Base-by-base conservation (phyloP, 2,329 filamentous ascomycete species). In the Sphaerulina populicola region DNA sequence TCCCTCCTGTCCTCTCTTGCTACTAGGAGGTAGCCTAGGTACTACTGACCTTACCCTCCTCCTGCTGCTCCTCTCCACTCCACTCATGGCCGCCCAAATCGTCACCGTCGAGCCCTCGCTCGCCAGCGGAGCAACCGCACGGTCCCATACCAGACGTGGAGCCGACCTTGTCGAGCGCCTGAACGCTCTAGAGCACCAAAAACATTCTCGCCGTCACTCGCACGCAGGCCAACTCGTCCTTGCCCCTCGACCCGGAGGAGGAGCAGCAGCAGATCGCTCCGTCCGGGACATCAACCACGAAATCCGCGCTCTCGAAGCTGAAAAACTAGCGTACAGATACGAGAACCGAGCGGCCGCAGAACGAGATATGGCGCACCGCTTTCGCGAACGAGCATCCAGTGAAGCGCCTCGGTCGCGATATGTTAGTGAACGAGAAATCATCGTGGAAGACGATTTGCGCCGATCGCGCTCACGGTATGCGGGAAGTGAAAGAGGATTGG, bases 281-380 rank as follows among this genome's bases (percentile, higher is more conserved):
- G 79, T 83, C 38, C 76, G 80, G 14, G 82, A 88, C 8, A 82
- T 93, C 58, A 78, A 81, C 44, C 76, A 81, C 30, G 86, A 93
- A 64, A 88, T 90, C 52, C 78, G 77, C 10, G 77, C 78, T 1
- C 74, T 91, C 1, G 86, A 91, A 69, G 77, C 76, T 5, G 82
- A 88, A 68, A 76, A 76, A 38, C 74, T 76, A 54, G 72, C 76
- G 23, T 69, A 83, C 40, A 75, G 76, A 51, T 71, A 79, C 14
- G 80, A 83, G 65, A 74, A 78, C 40, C 74, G 76, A 43, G 70
- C 72, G 18, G 71, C 73, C 62, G 74, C 60, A 53, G 63, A 67
- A 51, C 64, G 66, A 56, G 69, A 44, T 65, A 64, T 64, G 43
- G 62, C 62, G 2, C 36, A 72, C 44, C 71, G 67, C 47, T 68